Conservation (phyloP, 345 rosid species). For the Lagerstroemia speciosa region DNA sequence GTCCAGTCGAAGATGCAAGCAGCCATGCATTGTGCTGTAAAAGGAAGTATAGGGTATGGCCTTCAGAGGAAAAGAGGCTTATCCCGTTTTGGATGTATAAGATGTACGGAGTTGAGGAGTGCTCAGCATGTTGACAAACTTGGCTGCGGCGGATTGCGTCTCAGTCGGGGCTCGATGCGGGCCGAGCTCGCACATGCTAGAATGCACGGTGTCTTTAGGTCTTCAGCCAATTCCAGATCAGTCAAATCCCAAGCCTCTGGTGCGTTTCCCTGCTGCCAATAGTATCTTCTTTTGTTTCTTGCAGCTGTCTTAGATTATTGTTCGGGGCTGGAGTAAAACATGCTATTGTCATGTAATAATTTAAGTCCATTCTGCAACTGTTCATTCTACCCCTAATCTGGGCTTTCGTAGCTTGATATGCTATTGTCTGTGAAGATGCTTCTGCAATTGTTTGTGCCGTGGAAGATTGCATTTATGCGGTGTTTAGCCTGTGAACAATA, state of each 20-base stretch:
- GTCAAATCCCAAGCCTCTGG: conserved; percentile 65
- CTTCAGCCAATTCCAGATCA: conserved; percentile 48
- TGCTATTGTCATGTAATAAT: not conserved
- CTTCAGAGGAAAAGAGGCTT: conserved; percentile 22
- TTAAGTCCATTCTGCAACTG: not conserved
- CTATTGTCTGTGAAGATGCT: not conserved
- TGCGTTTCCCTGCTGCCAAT: conserved; percentile 20
- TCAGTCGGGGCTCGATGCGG: conserved; percentile 39
- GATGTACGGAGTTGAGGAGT: conserved; percentile 16
- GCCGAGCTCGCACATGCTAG: conserved; percentile 51
- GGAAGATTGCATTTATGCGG: not conserved
- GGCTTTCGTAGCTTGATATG: not conserved
- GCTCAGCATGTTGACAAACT: conserved; percentile 22
- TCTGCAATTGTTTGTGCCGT: not conserved
- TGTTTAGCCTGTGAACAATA: not conserved
- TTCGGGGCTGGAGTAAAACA: not conserved
- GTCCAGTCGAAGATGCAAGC: conserved; percentile 43
- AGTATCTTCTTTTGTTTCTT: not conserved
- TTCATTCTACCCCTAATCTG: not conserved
- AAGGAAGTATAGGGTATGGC: conserved; percentile 32
- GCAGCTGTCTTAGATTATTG: not conserved
- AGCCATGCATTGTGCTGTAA: conserved; percentile 31
- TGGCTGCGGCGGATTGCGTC: conserved; percentile 28
- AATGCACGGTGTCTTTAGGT: conserved; percentile 25
- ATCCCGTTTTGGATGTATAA: conserved; percentile 12